A percentile compares a stretch with the other conserved stretches of the same genome.
These are phyloP conservation scores for Aurantiochytrium sp. DNA, from an alignment of 108 stramenopile species.

Conservation along the genomic window DNA sequence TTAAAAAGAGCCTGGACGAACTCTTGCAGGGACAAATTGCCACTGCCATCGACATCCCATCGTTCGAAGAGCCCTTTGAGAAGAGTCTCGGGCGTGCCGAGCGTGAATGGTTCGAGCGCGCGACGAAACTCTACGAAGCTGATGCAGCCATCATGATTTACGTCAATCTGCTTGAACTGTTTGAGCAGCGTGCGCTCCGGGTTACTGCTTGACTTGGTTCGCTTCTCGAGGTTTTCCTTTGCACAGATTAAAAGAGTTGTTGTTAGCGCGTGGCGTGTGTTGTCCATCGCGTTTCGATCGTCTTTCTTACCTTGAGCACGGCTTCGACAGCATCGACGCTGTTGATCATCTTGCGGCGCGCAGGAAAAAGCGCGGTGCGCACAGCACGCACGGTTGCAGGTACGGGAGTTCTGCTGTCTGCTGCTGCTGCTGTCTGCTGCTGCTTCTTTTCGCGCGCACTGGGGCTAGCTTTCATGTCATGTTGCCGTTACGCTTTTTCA, in stretches of 20 bases:
- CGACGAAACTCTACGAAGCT: neutral
- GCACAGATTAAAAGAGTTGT: neutral
- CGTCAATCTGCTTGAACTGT: neutral
- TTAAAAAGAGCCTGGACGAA: neutral
- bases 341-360: neutral
- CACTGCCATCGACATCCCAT: neutral
- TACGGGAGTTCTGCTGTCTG: no score
- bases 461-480: no score
- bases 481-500: no score
- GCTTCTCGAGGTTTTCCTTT: neutral
- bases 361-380: no score
- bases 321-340: neutral
- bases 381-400: no score
- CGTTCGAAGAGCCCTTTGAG: neutral
- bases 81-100: neutral
- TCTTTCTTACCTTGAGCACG: neutral
- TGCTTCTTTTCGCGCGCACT: no score
- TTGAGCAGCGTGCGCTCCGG: neutral
- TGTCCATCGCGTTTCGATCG: neutral
- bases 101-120: neutral
- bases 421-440: no score
- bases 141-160: neutral
- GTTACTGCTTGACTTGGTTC: neutral
- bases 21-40: neutral
- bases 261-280: no score